These are phyloP conservation scores for Saccharomycopsis amapae DNA, from an alignment of 805 yeast genomes.

Conservation along the genomic window DNA sequence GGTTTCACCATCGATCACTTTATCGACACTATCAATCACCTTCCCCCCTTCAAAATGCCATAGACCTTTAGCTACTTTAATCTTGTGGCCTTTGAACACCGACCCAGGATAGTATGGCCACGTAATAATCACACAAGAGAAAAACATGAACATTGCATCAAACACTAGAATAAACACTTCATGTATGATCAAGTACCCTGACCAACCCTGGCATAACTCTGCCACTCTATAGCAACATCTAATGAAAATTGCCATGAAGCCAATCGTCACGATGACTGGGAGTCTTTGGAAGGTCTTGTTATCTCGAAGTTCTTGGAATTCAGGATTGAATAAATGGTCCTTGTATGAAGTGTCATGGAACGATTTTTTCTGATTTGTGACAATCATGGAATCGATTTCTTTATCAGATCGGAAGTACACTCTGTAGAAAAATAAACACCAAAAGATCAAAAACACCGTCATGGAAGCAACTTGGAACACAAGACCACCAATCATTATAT, in stretches of 20 bases:
- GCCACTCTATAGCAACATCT: conserved; percentile 68
- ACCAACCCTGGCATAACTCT: conserved; percentile 68
- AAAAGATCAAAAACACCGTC: conserved; percentile 47
- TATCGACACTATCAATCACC: no score
- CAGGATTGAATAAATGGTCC: conserved; percentile 29
- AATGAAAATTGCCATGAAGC: conserved; percentile 48
- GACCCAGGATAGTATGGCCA: neutral
- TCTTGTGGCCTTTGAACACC: conserved; percentile 24
- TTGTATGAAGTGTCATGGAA: neutral
- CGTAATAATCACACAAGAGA: conserved; percentile 40
- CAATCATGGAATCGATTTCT: neutral
- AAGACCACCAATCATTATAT: conserved; percentile 71
- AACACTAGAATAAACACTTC: conserved; percentile 52
- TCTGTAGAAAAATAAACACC: conserved; percentile 39
- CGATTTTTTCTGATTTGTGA: neutral
- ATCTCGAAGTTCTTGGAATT: conserved; percentile 27
- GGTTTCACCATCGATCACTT: no score
- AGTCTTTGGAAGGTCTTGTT: neutral
- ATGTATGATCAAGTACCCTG: conserved; percentile 52
- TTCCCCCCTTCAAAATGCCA: no score
- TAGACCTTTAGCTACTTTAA: conserved; percentile 25
- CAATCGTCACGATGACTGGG: conserved; percentile 28
- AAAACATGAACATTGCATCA: conserved; percentile 54
- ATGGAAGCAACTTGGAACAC: conserved; percentile 68
- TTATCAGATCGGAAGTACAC: conserved; percentile 21